Evolutionary conservation across 2,329 filamentous ascomycete genomes (phyloP).

Genomic region (Colletotrichum gloeosporioides): DNA sequence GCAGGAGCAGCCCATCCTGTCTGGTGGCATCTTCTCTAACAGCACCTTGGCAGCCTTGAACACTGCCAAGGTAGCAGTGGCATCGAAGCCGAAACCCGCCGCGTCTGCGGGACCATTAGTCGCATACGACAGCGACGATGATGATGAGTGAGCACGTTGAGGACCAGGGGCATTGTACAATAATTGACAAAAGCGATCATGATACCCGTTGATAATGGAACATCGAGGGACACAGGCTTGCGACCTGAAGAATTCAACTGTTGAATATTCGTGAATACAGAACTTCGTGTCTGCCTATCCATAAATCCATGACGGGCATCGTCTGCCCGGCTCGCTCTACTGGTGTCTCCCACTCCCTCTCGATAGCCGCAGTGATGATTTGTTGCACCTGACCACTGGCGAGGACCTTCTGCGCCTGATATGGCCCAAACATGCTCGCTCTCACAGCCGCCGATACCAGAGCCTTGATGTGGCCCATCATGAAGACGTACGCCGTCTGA

Average conservation of each 20-base stretch:
- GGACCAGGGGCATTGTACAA: conserved; percentile 68
- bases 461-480: conserved; percentile 79
- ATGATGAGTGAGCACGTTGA: conserved; percentile 41
- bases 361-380: conserved; percentile 63
- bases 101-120: conserved; percentile 75
- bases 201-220: conserved; percentile 22
- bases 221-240: conserved; percentile 9
- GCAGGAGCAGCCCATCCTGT: conserved; percentile 41
- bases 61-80: conserved; percentile 57
- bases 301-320: conserved; percentile 80
- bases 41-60: conserved; percentile 83
- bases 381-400: conserved; percentile 64
- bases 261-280: conserved; percentile 89
- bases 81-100: conserved; percentile 58
- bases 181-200: conserved; percentile 46
- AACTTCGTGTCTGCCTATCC: conserved; percentile 83
- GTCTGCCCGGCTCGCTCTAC: conserved; percentile 75
- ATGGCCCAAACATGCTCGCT: conserved; percentile 80
- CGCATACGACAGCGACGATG: conserved; percentile 88
- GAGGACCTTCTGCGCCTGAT: conserved; percentile 77
- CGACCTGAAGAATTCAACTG: conserved; percentile 54
- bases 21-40: conserved; percentile 78
- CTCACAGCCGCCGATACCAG: conserved; percentile 78
- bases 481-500: conserved; percentile 76
- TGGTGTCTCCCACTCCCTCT: conserved; percentile 61